Evolutionary conservation across 306 rosid species (phyloP), one percentile per base, ranked within the genome.

Genomic region (Ormosia emarginata): DNA sequence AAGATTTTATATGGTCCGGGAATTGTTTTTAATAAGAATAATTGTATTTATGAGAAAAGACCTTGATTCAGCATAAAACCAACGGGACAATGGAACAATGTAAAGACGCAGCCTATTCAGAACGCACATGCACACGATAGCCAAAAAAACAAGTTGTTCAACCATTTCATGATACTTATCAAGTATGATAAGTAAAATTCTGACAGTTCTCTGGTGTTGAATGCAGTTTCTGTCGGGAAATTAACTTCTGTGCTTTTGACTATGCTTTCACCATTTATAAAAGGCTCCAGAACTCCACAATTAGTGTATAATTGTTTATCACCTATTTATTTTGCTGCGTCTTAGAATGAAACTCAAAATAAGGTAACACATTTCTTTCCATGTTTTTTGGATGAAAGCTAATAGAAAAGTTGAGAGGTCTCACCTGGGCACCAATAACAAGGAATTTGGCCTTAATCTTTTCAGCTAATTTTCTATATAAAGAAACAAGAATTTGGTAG

Each of bases 161-260:
- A 57, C 77, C 56, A 85, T 47, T 81, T 77, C 39, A 55, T 55
- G 71, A 70, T 76, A 53, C 68, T 43, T 34, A 18, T 34, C 32
- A 64, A 52, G 43, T 52, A 47, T 4, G 17, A 53, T 70, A 32
- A 63, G 24, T 52, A 17, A 39, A 68, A 77, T 37, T 37, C 15
- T 85, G 40, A 33, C 67, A 41, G 71, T 50, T 68, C 63, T 66
- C 55, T 66, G 17, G 47, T 50, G 55, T 9, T 39, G 72, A 36
- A 73, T 78, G 62, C 77, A 29, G 39, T n/a, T 30, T 70, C 53
- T 55, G 55, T 29, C 53, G 46, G 47, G 43, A 75, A 63, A 68
- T 52, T 24, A 69, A 63, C 15, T 39, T 39, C 8, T 29, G 14
- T 61, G 56, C 36, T 39, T 75, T 46, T 50, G 39, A 33, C 65